Percentiles rank a stretch among this genome's conserved stretches.
These are phyloP conservation scores for Bretschneidera sinensis DNA, from an alignment of 345 rosid species.

Conservation along the genomic window DNA sequence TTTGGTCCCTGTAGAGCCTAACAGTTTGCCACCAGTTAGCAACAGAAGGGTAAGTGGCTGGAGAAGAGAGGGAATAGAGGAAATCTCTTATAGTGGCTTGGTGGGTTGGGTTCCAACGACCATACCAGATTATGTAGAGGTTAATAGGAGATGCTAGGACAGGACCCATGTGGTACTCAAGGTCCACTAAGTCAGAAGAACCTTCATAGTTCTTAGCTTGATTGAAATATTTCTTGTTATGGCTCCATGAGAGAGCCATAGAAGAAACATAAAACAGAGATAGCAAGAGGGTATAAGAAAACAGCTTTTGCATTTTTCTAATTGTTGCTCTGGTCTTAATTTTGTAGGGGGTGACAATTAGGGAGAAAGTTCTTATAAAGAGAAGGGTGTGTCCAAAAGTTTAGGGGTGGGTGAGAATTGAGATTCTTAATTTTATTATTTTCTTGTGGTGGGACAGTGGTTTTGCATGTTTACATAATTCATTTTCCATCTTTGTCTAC, in stretches of 20 bases:
- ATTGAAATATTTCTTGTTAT: slow-evolving; percentile 12
- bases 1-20: slow-evolving; percentile 57
- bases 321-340: no score
- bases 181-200: slow-evolving; percentile 44
- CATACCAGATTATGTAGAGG: slow-evolving; percentile 58
- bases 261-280: slow-evolving; percentile 11
- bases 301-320: slow-evolving; percentile 20
- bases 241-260: slow-evolving; percentile 24
- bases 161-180: slow-evolving; percentile 68
- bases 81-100: slow-evolving; percentile 54
- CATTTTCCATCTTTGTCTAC: no score
- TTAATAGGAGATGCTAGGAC: slow-evolving; percentile 47
- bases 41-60: slow-evolving; percentile 51
- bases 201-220: slow-evolving; percentile 44
- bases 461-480: no score
- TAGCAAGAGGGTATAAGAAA: slow-evolving; percentile 14
- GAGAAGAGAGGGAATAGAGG: slow-evolving; percentile 46
- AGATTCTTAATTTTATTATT: no score
- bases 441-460: no score
- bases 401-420: not conserved
- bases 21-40: slow-evolving; percentile 62
- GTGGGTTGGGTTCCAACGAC: slow-evolving; percentile 50
- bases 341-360: no score
- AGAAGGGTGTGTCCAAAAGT: not conserved
- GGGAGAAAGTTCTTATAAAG: no score